A percentile compares a stretch with the other conserved stretches of the same genome.
Evolutionary conservation across 1,139 yeast genomes (phyloP).

Genomic region (Yamadazyma sp.): DNA sequence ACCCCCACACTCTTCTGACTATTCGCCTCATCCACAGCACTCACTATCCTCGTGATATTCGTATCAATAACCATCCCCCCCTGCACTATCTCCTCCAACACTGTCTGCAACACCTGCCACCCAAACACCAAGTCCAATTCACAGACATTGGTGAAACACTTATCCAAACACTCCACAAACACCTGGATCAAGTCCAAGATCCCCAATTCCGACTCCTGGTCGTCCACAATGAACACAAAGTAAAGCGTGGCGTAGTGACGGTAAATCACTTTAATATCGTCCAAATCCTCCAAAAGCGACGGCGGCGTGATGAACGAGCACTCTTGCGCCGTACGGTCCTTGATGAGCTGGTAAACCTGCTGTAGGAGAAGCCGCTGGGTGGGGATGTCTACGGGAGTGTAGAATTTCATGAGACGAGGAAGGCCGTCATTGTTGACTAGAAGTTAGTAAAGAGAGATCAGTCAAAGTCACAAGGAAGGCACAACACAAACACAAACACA

Average conservation of each 20-base stretch:
- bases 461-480: background rate
- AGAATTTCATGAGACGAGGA: slow-evolving; percentile 88
- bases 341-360: slow-evolving; percentile 72
- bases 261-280: slow-evolving; percentile 85
- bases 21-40: slow-evolving; percentile 68
- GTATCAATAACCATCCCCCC: slow-evolving; percentile 99
- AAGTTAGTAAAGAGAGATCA: slow-evolving; percentile 18
- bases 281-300: slow-evolving; percentile 66
- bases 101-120: slow-evolving; percentile 94
- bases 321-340: slow-evolving; percentile 66
- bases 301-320: slow-evolving; percentile 85
- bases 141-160: slow-evolving; percentile 91
- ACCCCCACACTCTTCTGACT: slow-evolving; percentile 34
- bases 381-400: slow-evolving; percentile 81
- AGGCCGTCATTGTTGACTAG: slow-evolving; percentile 87
- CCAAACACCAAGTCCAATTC: slow-evolving; percentile 95
- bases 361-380: slow-evolving; percentile 72
- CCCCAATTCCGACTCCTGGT: slow-evolving; percentile 92
- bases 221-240: slow-evolving; percentile 93
- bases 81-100: slow-evolving; percentile 87
- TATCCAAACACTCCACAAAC: slow-evolving; percentile 90
- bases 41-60: slow-evolving; percentile 76
- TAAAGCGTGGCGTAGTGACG: slow-evolving; percentile 93
- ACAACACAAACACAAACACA: background rate
- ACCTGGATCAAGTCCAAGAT: slow-evolving; percentile 93